Evolutionary conservation across 805 yeast genomes (phyloP).

Genomic region (Metschnikowia rubicola): DNA sequence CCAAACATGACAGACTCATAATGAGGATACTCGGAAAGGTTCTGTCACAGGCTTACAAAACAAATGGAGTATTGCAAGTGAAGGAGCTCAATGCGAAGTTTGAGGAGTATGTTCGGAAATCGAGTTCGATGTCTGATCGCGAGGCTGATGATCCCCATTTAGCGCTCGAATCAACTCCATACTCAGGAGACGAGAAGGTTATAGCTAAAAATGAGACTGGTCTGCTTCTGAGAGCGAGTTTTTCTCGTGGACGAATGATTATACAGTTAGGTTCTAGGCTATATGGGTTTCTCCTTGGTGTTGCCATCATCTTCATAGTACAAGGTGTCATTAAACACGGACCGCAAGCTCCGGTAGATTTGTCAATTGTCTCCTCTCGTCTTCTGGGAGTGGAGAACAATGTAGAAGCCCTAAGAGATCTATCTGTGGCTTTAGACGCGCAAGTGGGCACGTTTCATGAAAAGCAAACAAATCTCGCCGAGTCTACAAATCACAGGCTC

Average conservation of each 20-base stretch:
- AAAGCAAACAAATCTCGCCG: constrained; percentile 16
- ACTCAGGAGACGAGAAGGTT: too few relatives aligned
- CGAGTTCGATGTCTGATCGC: constrained; percentile 7
- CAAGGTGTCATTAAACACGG: too few relatives aligned
- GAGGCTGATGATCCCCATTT: constrained; percentile 8
- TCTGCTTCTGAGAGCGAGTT: too few relatives aligned
- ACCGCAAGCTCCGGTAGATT: not conserved
- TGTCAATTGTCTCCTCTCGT: constrained; percentile 8
- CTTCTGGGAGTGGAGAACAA: constrained; percentile 11
- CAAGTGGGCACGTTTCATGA: constrained; percentile 20
- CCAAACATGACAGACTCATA: constrained; percentile 13
- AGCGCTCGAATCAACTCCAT: too few relatives aligned
- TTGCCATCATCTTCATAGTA: too few relatives aligned
- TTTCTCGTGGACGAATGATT: too few relatives aligned
- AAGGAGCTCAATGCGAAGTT: constrained; percentile 17
- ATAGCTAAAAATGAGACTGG: too few relatives aligned
- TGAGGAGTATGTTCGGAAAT: constrained; percentile 11
- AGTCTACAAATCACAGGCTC: constrained; percentile 5
- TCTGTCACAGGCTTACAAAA: not conserved
- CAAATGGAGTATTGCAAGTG: not conserved
- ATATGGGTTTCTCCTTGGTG: too few relatives aligned
- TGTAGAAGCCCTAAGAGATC: constrained; percentile 14
- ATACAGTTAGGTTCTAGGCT: too few relatives aligned
- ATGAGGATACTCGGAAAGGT: constrained; percentile 8
- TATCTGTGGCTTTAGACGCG: constrained; percentile 16